Conservation (phyloP, 2,329 filamentous ascomycete species). For the Penicillium glabrum region DNA sequence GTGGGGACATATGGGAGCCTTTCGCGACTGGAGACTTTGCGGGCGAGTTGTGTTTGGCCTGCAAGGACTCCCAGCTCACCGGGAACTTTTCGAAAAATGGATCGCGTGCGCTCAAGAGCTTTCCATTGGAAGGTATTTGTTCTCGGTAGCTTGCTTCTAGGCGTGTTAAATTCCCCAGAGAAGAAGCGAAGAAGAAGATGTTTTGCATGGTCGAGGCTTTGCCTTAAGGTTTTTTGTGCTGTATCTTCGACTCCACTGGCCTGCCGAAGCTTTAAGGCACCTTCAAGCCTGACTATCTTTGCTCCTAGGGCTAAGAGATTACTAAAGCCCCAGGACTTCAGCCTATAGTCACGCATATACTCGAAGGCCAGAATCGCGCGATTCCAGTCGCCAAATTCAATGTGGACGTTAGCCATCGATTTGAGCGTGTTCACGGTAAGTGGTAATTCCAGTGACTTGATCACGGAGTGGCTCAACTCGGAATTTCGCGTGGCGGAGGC, state of each 20-base stretch:
- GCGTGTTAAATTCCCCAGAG: conserved; percentile 34
- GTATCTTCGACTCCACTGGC: conserved; percentile 6
- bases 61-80: conserved; percentile 32
- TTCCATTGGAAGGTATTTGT: conserved; percentile 27
- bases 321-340: conserved; percentile 39
- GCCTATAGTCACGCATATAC: conserved; percentile 33
- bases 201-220: conserved; percentile 27
- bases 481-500: conserved; percentile 51
- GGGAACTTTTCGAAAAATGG: conserved; percentile 32
- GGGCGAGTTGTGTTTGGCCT: conserved; percentile 17
- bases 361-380: conserved; percentile 31
- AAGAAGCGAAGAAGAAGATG: conserved; percentile 36
- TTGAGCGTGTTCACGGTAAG: conserved; percentile 37
- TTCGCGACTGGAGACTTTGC: conserved; percentile 12
- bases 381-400: conserved; percentile 36
- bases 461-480: conserved; percentile 29
- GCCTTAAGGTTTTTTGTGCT: conserved; percentile 12
- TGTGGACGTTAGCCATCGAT: conserved; percentile 35
- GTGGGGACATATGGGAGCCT: conserved; percentile 32
- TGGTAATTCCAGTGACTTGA: conserved; percentile 31
- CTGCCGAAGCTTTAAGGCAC: conserved; percentile 15
- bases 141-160: conserved; percentile 12
- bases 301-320: conserved; percentile 37
- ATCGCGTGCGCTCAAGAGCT: conserved; percentile 29
- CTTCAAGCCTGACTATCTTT: conserved; percentile 42